Percentiles rank a stretch among this genome's conserved stretches.
Evolutionary conservation across 2,329 filamentous ascomycete genomes (phyloP).

Genomic region (Xylaria sp.): DNA sequence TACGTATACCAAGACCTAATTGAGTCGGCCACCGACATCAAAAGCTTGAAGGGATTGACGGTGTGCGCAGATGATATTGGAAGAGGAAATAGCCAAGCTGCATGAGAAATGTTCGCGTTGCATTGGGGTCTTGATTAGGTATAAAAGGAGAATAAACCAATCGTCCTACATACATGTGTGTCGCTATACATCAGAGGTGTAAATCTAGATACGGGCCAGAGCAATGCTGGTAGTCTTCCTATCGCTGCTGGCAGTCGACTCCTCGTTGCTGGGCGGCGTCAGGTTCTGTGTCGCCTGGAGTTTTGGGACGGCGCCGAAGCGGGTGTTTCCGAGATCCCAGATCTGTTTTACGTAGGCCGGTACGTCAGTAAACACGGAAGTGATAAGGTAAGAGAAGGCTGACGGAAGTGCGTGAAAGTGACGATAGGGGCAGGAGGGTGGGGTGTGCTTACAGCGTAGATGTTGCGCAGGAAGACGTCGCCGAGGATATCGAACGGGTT

Average conservation of each 20-base stretch:
- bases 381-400: background rate
- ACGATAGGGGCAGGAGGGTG: background rate
- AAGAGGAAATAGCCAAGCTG: background rate
- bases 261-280: constrained; percentile 33
- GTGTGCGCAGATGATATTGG: background rate
- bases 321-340: constrained; percentile 70
- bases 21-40: background rate
- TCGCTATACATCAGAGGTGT: background rate
- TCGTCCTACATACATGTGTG: background rate
- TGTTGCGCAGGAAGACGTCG: constrained; percentile 70
- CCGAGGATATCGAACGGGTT: constrained; percentile 72
- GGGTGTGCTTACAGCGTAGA: constrained; percentile 57
- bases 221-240: constrained; percentile 30
- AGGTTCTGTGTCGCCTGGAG: constrained; percentile 54
- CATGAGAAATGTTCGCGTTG: background rate
- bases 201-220: constrained; percentile 23
- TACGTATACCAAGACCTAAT: background rate
- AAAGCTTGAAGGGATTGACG: background rate
- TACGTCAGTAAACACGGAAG: constrained; percentile 16
- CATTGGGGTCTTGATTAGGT: background rate
- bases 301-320: constrained; percentile 69
- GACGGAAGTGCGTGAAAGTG: background rate
- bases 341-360: constrained; percentile 55
- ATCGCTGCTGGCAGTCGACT: constrained; percentile 30
- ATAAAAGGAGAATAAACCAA: background rate